Evolutionary conservation across 495 filamentous ascomycete species (phyloP).

Genomic region (Neurospora sp.): DNA sequence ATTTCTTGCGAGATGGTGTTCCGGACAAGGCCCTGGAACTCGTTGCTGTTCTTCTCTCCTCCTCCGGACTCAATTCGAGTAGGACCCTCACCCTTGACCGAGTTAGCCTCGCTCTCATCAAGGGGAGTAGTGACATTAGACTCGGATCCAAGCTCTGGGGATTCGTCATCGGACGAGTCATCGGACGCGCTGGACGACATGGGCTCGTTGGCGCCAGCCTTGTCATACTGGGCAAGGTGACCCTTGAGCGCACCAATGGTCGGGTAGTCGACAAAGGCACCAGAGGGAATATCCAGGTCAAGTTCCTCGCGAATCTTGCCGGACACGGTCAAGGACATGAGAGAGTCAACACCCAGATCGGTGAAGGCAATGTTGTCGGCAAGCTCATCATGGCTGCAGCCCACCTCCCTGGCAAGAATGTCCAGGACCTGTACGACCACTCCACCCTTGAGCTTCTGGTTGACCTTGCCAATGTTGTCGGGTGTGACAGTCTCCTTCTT

Average conservation of each 20-base stretch:
- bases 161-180: conserved; percentile 30
- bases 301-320: conserved; percentile 47
- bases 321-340: conserved; percentile 46
- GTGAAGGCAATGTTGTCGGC: conserved; percentile 42
- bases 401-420: conserved; percentile 58
- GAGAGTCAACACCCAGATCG: conserved; percentile 51
- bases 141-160: conserved; percentile 32
- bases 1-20: conserved; percentile 59
- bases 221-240: conserved; percentile 42
- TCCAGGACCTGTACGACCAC: conserved; percentile 41
- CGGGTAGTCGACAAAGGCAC: conserved; percentile 40
- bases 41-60: conserved; percentile 17
- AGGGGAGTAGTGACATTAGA: conserved; percentile 38
- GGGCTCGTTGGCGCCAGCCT: conserved; percentile 22
- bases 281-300: conserved; percentile 44
- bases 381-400: conserved; percentile 52
- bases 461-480: conserved; percentile 31
- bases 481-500: conserved; percentile 32
- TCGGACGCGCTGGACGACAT: conserved; percentile 18
- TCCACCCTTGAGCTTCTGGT: conserved; percentile 27
- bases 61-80: conserved; percentile 8
- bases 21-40: conserved; percentile 43
- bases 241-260: conserved; percentile 53
- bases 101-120: conserved; percentile 34
- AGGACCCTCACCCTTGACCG: conserved; percentile 25